phyloP scores from a whole-genome alignment of 306 rosid genomes.

The Urtica urens region DNA sequence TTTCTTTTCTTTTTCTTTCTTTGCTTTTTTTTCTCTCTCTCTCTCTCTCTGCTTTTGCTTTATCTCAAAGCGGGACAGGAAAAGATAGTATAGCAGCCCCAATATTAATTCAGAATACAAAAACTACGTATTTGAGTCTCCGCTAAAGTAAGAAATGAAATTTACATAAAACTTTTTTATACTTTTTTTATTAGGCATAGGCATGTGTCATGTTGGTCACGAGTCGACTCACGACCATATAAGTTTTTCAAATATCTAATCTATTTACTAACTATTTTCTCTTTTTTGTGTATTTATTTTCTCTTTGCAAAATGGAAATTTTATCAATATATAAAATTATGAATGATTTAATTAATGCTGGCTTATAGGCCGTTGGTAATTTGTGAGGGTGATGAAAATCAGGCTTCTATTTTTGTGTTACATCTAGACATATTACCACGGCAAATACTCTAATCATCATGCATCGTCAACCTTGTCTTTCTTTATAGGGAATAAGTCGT shows the following conservation, averaged over 20 bases:
- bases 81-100: constrained; percentile 60
- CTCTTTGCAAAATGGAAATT: too few species aligned
- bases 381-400: neutral
- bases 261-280: too few species aligned
- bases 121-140: constrained; percentile 16
- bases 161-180: constrained; percentile 25
- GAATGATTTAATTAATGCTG: too few species aligned
- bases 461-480: constrained; percentile 1
- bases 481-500: constrained; percentile 1
- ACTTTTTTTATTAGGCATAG: constrained; percentile 14
- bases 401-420: neutral
- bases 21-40: constrained; percentile 33
- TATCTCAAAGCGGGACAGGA: constrained; percentile 82
- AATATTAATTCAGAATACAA: constrained; percentile 39
- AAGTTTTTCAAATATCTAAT: neutral
- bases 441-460: neutral
- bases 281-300: too few species aligned
- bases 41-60: constrained; percentile 47
- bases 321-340: too few species aligned
- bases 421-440: neutral
- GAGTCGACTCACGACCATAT: constrained; percentile 3
- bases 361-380: too few species aligned
- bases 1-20: constrained; percentile 30
- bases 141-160: constrained; percentile 22
- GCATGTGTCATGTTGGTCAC: constrained; percentile 25